phyloP scores from a whole-genome alignment of 192 early-diverging fungal species.

The Kappamyces sp. region DNA sequence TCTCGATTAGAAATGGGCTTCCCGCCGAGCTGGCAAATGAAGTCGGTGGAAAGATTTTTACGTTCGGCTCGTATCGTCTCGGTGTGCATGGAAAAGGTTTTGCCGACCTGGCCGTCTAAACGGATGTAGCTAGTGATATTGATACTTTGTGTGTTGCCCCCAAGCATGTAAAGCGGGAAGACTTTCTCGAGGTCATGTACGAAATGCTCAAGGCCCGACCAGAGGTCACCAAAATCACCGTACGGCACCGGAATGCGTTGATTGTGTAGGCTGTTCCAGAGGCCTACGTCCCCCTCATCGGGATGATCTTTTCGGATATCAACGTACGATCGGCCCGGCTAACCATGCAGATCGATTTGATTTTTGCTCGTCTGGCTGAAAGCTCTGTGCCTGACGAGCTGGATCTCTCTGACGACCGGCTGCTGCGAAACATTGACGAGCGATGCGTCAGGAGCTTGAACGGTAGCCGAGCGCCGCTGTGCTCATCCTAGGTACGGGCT shows the following conservation, averaged over 20 bases:
- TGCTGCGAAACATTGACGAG: conserved; percentile 86
- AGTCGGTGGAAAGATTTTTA: conserved; percentile 93
- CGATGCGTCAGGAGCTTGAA: conserved; percentile 83
- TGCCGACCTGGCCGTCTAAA: not conserved
- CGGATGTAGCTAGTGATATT: conserved; percentile 79
- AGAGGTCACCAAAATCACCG: conserved; percentile 83
- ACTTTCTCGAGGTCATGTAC: conserved; percentile 88
- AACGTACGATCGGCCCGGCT: conserved; percentile 45
- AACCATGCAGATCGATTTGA: conserved; percentile 77
- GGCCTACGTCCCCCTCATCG: conserved; percentile 94
- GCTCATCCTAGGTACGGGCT: conserved; percentile 6
- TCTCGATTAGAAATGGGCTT: conserved; percentile 64
- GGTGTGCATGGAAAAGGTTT: conserved; percentile 87
- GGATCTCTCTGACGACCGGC: conserved; percentile 76
- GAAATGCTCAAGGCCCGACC: conserved; percentile 72
- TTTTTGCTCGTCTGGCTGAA: conserved; percentile 74
- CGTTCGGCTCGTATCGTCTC: conserved; percentile 92
- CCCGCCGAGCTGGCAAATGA: conserved; percentile 79
- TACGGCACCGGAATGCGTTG: conserved; percentile 25
- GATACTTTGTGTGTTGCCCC: conserved; percentile 97
- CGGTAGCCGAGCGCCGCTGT: conserved; percentile 37
- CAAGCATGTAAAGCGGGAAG: conserved; percentile 77
- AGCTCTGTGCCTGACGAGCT: conserved; percentile 77
- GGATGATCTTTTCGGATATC: conserved; percentile 86
- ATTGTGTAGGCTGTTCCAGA: conserved; percentile 63